These are phyloP conservation scores for Cladosporium sp. DNA, from an alignment of 2,329 filamentous ascomycete genomes.

Conservation along the genomic window DNA sequence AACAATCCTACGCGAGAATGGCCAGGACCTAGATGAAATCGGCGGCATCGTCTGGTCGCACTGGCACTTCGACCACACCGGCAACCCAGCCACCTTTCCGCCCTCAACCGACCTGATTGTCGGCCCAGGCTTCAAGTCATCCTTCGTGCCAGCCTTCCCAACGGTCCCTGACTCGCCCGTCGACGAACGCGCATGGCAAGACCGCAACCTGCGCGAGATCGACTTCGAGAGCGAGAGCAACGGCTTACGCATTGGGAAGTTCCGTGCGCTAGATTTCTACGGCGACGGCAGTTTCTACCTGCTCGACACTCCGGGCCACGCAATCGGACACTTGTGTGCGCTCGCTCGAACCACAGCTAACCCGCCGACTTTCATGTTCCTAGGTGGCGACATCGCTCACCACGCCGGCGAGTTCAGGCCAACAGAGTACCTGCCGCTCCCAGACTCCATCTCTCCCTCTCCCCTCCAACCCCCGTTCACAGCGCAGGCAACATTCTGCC, in stretches of 20 bases:
- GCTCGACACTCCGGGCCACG: conserved; percentile 54
- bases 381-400: conserved; percentile 51
- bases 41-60: conserved; percentile 28
- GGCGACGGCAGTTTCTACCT: conserved; percentile 58
- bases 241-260: conserved; percentile 43
- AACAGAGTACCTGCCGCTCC: conserved; percentile 43
- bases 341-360: conserved; percentile 46
- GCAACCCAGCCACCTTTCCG: conserved; percentile 45
- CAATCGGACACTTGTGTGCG: conserved; percentile 51
- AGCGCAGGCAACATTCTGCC: conserved; percentile 35
- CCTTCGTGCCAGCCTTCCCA: conserved; percentile 45
- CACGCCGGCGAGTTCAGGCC: conserved; percentile 50
- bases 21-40: conserved; percentile 34
- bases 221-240: conserved; percentile 31
- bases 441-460: conserved; percentile 39
- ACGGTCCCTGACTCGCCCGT: conserved; percentile 38
- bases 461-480: conserved; percentile 35
- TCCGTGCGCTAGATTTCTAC: conserved; percentile 54
- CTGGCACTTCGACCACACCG: conserved; percentile 30
- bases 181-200: conserved; percentile 40
- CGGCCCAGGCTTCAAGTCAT: conserved; percentile 46
- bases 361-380: conserved; percentile 47
- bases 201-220: conserved; percentile 39
- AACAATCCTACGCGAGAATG: conserved; percentile 39
- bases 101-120: conserved; percentile 44